Evolutionary conservation across 2,329 filamentous ascomycete species (phyloP), one percentile per base, ranked within the genome.

Genomic region (Rhynchosporium graminicola): DNA sequence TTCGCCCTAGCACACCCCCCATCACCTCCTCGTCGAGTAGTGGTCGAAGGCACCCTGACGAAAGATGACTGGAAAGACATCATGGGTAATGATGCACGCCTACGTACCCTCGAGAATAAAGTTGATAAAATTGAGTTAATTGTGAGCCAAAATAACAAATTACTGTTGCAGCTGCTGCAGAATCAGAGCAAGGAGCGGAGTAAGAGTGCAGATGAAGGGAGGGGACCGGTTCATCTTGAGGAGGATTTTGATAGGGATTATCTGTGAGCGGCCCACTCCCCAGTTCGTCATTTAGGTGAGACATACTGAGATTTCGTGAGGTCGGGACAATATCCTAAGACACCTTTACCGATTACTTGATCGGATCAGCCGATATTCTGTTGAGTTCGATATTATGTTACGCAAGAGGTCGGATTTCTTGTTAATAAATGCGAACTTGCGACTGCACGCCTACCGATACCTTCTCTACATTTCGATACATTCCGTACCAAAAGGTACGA

Each of bases 241-340:
- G 70, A 71, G 48, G 72, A 74, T 61, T 74, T 73, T 67, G 72
- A 74, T 62, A 66, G 71, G 45, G 71, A 74, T 70, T 74, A 74
- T 60, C 60, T 74, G 71, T 74, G 70, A 74, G 20, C 20, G 20
- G 68, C 66, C 42, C 60, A 59, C 52, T 61, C 52, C 65, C 59
- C 65, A 65, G 57, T 33, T 63, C 33, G 59, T 28, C 29, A 40
- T 29, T 26, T 43, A 55, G 26, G 31, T 51, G 56, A 46, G 54
- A 56, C 52, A 65, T 70, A 58, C 68, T 70, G 68, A 70, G 64
- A 67, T 57, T 62, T 54, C 48, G 65, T 64, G 65, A 72, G 69
- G 54, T 69, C 71, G 20, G 71, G 70, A 50, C 63, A 69, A 57
- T 72, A 71, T 63, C 68, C 71, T 40, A 73, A 73, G 52, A 73